These are phyloP conservation scores for Rhizodiscina lignyota DNA, from an alignment of 495 filamentous ascomycete species.

Conservation along the genomic window DNA sequence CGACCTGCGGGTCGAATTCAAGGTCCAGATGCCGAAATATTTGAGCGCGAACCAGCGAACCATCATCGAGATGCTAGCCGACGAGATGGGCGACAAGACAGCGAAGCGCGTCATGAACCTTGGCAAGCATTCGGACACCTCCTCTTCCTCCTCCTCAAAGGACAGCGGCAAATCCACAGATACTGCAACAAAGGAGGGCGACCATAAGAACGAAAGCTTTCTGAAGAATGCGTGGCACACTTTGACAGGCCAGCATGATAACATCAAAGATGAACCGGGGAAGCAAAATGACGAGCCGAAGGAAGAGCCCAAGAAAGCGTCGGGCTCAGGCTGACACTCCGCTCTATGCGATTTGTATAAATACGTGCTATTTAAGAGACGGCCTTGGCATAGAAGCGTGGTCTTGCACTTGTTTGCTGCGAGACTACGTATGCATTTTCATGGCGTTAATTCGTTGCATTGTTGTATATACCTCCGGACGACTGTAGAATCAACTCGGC, in stretches of 20 bases:
- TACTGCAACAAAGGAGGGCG: slow-evolving; percentile 20
- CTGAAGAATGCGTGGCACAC: slow-evolving; percentile 81
- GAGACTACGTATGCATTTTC: too few species aligned
- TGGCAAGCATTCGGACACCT: slow-evolving; percentile 20
- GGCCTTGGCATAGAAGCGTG: too few species aligned
- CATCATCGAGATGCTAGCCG: slow-evolving; percentile 84
- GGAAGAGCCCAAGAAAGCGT: not conserved
- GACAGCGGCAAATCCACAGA: not conserved
- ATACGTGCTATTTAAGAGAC: too few species aligned
- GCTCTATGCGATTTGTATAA: too few species aligned
- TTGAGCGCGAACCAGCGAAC: slow-evolving; percentile 76
- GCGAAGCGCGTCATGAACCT: slow-evolving; percentile 85
- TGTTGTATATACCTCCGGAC: too few species aligned
- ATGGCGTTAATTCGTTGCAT: too few species aligned
- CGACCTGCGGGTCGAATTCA: slow-evolving; percentile 86
- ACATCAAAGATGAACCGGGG: slow-evolving; percentile 11
- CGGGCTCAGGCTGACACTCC: too few species aligned
- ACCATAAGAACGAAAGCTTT: slow-evolving; percentile 64
- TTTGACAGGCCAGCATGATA: slow-evolving; percentile 56
- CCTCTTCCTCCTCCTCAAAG: not conserved
- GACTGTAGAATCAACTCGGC: too few species aligned
- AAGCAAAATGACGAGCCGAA: not conserved
- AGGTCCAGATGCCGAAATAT: slow-evolving; percentile 87
- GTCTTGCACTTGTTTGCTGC: too few species aligned
- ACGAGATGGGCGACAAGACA: slow-evolving; percentile 80